A percentile compares a stretch with the other conserved stretches of the same genome.
phyloP scores from a whole-genome alignment of 140 eudicot species.

The Senecio squalidus region DNA sequence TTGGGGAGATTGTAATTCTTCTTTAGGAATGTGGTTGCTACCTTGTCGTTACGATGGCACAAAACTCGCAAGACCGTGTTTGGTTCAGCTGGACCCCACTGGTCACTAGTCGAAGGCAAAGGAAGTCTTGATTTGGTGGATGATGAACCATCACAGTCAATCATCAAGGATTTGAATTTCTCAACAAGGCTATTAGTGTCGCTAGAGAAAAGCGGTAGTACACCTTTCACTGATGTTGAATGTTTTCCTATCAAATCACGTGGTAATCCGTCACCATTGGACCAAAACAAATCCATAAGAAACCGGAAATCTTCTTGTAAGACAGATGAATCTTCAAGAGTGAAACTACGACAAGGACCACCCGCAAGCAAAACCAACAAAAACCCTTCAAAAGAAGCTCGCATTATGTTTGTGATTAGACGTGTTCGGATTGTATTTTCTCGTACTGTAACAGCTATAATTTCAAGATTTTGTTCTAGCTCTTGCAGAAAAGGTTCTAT shows the following conservation, averaged over 20 bases:
- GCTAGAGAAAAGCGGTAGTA: slow-evolving; percentile 58
- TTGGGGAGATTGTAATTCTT: slow-evolving; percentile 68
- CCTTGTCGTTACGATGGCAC: slow-evolving; percentile 71
- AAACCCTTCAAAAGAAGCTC: slow-evolving; percentile 85
- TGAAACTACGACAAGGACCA: slow-evolving; percentile 76
- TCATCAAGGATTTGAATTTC: slow-evolving; percentile 29
- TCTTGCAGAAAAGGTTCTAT: slow-evolving; percentile 75
- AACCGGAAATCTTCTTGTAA: slow-evolving; percentile 74
- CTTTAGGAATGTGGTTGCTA: slow-evolving; percentile 70
- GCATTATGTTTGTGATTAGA: slow-evolving; percentile 71
- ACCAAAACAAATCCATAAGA: slow-evolving; percentile 83
- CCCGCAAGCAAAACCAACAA: slow-evolving; percentile 85
- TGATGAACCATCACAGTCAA: slow-evolving; percentile 38
- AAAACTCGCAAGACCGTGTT: slow-evolving; percentile 73
- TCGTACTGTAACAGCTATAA: slow-evolving; percentile 61
- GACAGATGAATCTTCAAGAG: slow-evolving; percentile 43
- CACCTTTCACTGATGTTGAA: slow-evolving; percentile 35
- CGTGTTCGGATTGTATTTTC: slow-evolving; percentile 73
- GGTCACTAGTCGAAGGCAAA: slow-evolving; percentile 67
- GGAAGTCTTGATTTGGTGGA: slow-evolving; percentile 63
- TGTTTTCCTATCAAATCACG: slow-evolving; percentile 63
- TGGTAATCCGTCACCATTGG: slow-evolving; percentile 94
- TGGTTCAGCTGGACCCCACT: slow-evolving; percentile 74
- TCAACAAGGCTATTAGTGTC: slow-evolving; percentile 60
- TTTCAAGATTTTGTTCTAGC: slow-evolving; percentile 65